Base-by-base conservation (phyloP, 202 grass and related monocot genomes). In the Zoysia matrella region DNA sequence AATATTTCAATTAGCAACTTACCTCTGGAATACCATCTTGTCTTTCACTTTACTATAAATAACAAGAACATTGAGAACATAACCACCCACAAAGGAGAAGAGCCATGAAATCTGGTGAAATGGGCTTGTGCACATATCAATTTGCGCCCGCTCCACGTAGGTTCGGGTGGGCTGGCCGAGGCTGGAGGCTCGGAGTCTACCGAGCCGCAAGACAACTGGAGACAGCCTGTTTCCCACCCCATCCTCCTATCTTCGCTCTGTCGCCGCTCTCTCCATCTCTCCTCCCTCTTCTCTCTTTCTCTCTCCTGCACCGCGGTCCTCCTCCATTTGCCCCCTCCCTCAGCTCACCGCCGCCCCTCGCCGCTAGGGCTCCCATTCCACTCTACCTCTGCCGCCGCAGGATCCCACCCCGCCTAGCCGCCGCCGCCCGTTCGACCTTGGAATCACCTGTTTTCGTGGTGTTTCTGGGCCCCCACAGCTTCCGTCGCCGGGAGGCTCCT, bases 211-310 rank as follows among this genome's bases (percentile, higher is more conserved):
- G 77, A 94, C 94, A 97, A 88, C 94, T 97, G 90, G 94, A 85
- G 92, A 97, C 94, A 97, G 88, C 60, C 90, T 97, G 94, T 97
- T 90, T 91, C 85, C 90, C 87, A 92, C 92, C 87, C 67, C 52
- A 54, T 47, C 73, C 65, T 71, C 39, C 85, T 76, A 81, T 73
- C 79, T 76, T 72, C 75, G 83, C 60, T 63, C 60, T 62, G 1
- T 72, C 69, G 74, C 18, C 16, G 4, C 14, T 70, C 73, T 65
- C 67, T 39, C 53, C 10, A 2, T 30, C 22, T 30, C 22, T 30
- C 22, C 22, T 30, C 22, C 22, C 22, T 30, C 22, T 30, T 30
- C 22, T 30, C 22, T 30, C 22, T 30, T 30, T 30, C 22, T 30
- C 22, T 30, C 22, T 30, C 22, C 22, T 30, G 22, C 22, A 30